Conservation (phyloP, 257 asterid genomes). For the Solanum rostratum region DNA sequence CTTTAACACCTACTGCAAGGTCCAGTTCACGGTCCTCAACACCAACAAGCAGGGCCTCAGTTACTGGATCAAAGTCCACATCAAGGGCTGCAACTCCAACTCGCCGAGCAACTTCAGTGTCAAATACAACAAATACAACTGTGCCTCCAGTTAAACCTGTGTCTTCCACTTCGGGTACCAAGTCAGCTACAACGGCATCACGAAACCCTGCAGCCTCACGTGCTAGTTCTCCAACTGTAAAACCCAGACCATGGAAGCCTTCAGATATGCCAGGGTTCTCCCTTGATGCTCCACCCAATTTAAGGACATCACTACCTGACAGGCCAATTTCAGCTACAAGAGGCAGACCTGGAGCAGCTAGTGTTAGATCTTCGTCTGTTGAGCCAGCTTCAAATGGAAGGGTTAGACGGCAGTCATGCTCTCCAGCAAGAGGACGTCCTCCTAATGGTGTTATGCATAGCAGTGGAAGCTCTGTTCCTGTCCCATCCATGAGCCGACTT, state of each 20-base stretch:
- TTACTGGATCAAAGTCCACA: constrained; percentile 53
- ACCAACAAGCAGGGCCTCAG: constrained; percentile 54
- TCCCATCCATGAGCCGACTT: constrained; percentile 64
- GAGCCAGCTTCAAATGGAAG: constrained; percentile 82
- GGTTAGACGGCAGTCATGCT: constrained; percentile 84
- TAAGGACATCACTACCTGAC: constrained; percentile 76
- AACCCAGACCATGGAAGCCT: constrained; percentile 89
- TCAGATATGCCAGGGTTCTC: constrained; percentile 97
- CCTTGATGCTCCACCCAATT: constrained; percentile 86
- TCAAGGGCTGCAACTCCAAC: constrained; percentile 86
- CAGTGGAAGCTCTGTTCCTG: constrained; percentile 77
- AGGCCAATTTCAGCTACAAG: constrained; percentile 89
- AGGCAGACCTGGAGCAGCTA: constrained; percentile 93
- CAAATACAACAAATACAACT: constrained; percentile 27
- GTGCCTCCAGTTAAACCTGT: constrained; percentile 33
- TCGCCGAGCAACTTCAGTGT: constrained; percentile 39
- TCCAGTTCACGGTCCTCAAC: constrained; percentile 67
- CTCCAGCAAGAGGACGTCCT: constrained; percentile 94
- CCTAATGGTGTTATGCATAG: constrained; percentile 65
- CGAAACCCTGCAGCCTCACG: constrained; percentile 47
- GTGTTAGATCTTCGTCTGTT: constrained; percentile 73
- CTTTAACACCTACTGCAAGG: constrained; percentile 85
- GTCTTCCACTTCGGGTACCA: constrained; percentile 33
- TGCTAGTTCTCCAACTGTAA: constrained; percentile 69
- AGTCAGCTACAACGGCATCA: constrained; percentile 24